phyloP scores from a whole-genome alignment of 495 filamentous ascomycete species.

The Annulohypoxylon bovei region DNA sequence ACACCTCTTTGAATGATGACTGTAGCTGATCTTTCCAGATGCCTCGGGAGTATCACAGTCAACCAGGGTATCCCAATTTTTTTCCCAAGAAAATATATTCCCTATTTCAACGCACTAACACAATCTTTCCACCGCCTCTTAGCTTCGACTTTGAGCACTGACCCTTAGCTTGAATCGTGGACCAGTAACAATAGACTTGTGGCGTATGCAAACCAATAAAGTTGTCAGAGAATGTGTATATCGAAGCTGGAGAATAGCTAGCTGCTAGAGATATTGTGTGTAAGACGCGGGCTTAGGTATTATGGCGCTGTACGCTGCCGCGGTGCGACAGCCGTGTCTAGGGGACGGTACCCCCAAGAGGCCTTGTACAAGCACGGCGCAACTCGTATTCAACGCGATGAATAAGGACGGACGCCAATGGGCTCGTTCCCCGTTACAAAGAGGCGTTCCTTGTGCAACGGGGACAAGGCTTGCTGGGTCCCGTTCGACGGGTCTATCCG shows the following conservation, averaged over 20 bases:
- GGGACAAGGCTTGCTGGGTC: conserved; percentile 40
- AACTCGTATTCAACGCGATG: conserved; percentile 48
- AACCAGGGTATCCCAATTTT: conserved; percentile 19
- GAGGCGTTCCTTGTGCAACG: conserved; percentile 58
- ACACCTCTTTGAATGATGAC: conserved; percentile 43
- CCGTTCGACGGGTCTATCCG: conserved; percentile 45
- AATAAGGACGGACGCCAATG: conserved; percentile 54
- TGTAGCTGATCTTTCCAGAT: conserved; percentile 39
- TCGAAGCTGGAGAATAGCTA: conserved; percentile 33
- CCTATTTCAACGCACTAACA: conserved; percentile 29
- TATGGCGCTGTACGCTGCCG: conserved; percentile 49
- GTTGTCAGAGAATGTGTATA: conserved; percentile 36
- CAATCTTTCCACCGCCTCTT: conserved; percentile 41
- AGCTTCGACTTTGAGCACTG: conserved; percentile 34
- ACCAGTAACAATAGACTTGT: conserved; percentile 37
- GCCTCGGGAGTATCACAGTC: conserved; percentile 39
- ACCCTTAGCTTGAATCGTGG: conserved; percentile 39
- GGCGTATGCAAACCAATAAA: conserved; percentile 45
- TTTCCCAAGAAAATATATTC: conserved; percentile 30
- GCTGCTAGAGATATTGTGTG: conserved; percentile 47
- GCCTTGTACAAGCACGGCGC: conserved; percentile 42
- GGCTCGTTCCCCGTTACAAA: conserved; percentile 54
- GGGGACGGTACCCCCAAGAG: conserved; percentile 41
- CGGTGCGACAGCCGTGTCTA: conserved; percentile 47
- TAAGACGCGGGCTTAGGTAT: conserved; percentile 44